phyloP scores from a whole-genome alignment of 768 basidiomycete species.

The Rhizopogon vulgaris region DNA sequence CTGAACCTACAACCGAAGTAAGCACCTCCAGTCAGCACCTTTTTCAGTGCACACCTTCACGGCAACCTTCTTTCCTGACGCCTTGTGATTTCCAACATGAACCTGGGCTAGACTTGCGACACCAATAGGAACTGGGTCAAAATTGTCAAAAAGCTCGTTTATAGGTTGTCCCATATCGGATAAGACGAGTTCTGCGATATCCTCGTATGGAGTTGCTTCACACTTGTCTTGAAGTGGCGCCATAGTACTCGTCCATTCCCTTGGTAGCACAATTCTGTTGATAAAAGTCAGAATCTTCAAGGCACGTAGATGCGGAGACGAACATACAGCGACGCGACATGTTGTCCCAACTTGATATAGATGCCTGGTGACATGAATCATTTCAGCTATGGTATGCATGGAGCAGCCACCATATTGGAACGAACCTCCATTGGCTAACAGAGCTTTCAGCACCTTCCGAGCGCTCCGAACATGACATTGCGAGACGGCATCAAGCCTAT shows the following conservation, averaged over 20 bases:
- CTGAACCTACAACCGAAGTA: constrained; percentile 48
- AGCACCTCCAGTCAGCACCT: constrained; percentile 1
- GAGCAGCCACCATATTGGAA: constrained; percentile 3
- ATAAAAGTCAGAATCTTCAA: constrained; percentile 8
- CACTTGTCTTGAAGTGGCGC: constrained; percentile 84
- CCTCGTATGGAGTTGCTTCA: constrained; percentile 78
- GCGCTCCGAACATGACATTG: constrained; percentile 85
- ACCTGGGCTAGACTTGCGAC: constrained; percentile 97
- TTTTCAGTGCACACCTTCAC: constrained; percentile 56
- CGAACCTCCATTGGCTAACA: constrained; percentile 83
- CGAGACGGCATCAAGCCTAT: constrained; percentile 51
- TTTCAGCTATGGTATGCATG: neutral
- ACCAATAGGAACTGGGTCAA: constrained; percentile 84
- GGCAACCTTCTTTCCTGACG: constrained; percentile 72
- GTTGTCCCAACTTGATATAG: constrained; percentile 88
- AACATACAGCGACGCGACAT: constrained; percentile 64
- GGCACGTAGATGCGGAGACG: constrained; percentile 11
- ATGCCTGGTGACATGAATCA: constrained; percentile 42
- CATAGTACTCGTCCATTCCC: constrained; percentile 58
- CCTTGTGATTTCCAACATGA: constrained; percentile 71
- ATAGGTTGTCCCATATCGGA: constrained; percentile 73
- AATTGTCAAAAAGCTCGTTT: constrained; percentile 74
- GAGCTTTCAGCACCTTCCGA: constrained; percentile 67
- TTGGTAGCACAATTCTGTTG: constrained; percentile 46
- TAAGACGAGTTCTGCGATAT: constrained; percentile 69